phyloP scores from a whole-genome alignment of 441 rosid genomes.

The Metrosideros polymorpha region DNA sequence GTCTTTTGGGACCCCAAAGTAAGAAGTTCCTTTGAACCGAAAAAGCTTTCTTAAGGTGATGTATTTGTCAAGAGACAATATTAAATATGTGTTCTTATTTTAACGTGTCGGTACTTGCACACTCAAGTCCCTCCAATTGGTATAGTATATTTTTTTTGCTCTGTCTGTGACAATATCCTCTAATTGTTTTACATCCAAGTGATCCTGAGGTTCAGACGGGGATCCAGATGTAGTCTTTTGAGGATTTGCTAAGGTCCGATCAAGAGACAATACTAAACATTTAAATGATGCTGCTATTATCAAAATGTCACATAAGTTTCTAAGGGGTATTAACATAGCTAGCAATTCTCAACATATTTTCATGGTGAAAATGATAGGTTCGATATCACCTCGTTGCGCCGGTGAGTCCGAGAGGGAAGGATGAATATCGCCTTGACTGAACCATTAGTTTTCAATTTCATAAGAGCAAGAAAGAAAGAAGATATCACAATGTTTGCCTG shows the following conservation, averaged over 20 bases:
- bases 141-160: too few relatives aligned
- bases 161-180: too few relatives aligned
- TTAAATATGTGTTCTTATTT: too few relatives aligned
- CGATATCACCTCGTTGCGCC: accelerated
- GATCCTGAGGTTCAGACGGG: too few relatives aligned
- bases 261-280: not conserved
- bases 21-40: not conserved
- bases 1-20: not conserved
- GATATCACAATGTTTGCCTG: not conserved
- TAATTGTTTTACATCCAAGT: too few relatives aligned
- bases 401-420: not conserved
- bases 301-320: too few relatives aligned
- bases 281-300: too few relatives aligned
- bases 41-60: not conserved
- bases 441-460: not conserved
- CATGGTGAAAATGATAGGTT: not conserved
- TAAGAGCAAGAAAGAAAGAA: not conserved
- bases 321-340: accelerated
- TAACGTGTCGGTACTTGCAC: too few relatives aligned
- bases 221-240: too few relatives aligned
- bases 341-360: not conserved
- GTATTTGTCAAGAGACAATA: not conserved
- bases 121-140: too few relatives aligned
- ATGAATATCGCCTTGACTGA: not conserved
- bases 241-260: too few relatives aligned